Conservation (phyloP, 257 asterid species). For the Solanum clarkiae region DNA sequence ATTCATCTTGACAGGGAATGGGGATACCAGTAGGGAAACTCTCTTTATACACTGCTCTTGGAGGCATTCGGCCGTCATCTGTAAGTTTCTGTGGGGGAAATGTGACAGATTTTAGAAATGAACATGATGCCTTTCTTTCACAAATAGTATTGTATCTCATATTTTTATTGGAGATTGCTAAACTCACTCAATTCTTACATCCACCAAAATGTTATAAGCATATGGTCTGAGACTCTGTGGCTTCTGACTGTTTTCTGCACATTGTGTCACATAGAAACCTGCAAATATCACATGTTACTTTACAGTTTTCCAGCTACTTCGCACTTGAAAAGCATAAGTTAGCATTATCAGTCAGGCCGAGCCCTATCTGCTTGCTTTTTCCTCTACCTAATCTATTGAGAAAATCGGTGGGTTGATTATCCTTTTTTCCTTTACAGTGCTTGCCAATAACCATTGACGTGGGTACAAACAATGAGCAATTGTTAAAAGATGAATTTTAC, state of each 20-base stretch:
- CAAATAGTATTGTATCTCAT: background rate
- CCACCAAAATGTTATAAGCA: background rate
- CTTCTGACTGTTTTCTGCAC: background rate
- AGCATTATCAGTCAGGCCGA: background rate
- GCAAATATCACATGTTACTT: background rate
- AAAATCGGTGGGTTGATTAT: background rate
- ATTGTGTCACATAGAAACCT: background rate
- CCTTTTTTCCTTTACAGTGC: slow-evolving; percentile 31
- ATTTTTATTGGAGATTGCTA: background rate
- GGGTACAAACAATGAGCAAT: slow-evolving; percentile 63
- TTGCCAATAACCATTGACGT: slow-evolving; percentile 76
- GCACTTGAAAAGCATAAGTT: background rate
- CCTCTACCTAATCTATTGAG: background rate
- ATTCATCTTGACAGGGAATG: slow-evolving; percentile 65
- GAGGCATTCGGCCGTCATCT: slow-evolving; percentile 90
- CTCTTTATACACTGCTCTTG: slow-evolving; percentile 86
- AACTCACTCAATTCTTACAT: background rate
- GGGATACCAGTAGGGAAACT: slow-evolving; percentile 95
- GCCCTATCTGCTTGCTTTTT: background rate
- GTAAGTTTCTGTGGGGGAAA: slow-evolving; percentile 9
- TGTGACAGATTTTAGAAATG: background rate
- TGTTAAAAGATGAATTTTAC: slow-evolving; percentile 60
- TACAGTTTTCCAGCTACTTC: background rate
- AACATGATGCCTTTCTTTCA: background rate
- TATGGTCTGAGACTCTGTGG: background rate